These are phyloP conservation scores for baker's yeast (Saccharomyces cerevisiae) DNA, from an alignment of 805 yeast species.

Conservation along the genomic window DNA sequence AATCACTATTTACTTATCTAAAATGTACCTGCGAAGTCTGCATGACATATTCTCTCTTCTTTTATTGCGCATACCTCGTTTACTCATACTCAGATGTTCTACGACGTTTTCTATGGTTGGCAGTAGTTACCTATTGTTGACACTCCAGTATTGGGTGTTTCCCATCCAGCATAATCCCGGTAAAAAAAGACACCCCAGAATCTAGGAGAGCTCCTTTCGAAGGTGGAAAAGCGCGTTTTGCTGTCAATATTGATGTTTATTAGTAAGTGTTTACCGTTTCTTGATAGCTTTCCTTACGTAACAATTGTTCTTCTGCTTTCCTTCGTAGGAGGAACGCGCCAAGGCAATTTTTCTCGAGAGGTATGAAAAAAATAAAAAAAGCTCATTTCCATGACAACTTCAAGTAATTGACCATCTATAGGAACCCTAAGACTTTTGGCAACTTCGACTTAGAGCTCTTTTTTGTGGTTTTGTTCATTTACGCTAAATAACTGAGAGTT, in stretches of 20 bases:
- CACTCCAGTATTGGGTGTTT: background rate
- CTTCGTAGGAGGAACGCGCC: background rate
- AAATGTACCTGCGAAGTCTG: background rate
- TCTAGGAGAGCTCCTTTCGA: background rate
- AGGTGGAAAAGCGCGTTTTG: background rate
- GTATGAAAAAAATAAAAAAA: background rate
- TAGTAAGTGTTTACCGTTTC: background rate
- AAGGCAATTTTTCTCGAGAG: background rate
- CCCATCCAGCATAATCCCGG: background rate
- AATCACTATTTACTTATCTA: background rate
- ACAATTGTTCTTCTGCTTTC: background rate
- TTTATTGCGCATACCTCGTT: background rate
- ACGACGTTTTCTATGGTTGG: background rate
- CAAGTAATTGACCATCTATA: background rate
- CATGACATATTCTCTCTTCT: background rate
- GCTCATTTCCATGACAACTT: background rate
- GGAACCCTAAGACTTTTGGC: background rate
- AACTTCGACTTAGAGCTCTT: background rate
- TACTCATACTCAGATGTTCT: background rate
- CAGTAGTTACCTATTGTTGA: background rate
- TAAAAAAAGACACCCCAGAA: background rate
- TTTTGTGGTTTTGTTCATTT: background rate
- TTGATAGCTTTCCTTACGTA: background rate
- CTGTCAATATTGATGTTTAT: background rate
- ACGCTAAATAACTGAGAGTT: background rate